Conservation (phyloP, 2,329 filamentous ascomycete genomes). For the Diaporthe citrichinensis region DNA sequence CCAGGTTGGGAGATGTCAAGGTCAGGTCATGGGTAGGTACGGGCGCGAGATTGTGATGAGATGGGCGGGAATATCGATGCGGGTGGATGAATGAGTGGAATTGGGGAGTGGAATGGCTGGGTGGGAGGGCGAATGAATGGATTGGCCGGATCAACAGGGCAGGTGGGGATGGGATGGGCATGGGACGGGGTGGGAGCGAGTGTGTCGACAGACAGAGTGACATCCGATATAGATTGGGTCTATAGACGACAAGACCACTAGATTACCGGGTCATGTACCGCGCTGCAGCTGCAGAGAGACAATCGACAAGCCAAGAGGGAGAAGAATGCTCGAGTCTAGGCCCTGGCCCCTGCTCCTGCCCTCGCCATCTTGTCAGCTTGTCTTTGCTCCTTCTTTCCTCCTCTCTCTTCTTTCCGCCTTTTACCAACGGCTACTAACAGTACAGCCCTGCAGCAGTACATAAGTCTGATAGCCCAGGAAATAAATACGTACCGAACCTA, state of each 20-base stretch:
- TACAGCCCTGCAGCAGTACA: not conserved
- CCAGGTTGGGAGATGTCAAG: constrained; percentile 26
- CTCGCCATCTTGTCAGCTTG: not conserved
- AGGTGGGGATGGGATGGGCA: constrained; percentile 17
- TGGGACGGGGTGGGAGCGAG: not conserved
- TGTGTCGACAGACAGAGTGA: constrained; percentile 12
- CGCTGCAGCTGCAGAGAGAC: constrained; percentile 15
- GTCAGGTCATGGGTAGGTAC: constrained; percentile 27
- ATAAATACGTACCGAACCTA: not conserved
- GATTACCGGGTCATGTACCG: not conserved
- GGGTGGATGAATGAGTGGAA: constrained; percentile 23
- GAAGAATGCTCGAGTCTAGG: constrained; percentile 31
- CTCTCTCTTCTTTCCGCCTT: not conserved
- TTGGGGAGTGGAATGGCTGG: constrained; percentile 19
- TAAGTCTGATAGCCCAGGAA: not conserved
- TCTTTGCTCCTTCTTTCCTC: not conserved
- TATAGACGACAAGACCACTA: constrained; percentile 9
- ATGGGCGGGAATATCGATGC: constrained; percentile 27
- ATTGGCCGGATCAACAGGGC: constrained; percentile 31
- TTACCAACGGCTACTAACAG: not conserved
- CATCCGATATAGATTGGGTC: constrained; percentile 32
- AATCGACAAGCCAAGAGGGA: constrained; percentile 16
- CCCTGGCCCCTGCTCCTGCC: constrained; percentile 9
- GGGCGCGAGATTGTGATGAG: constrained; percentile 33
- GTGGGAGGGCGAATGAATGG: constrained; percentile 7